Percentiles rank a stretch among this genome's conserved stretches.
Conservation (phyloP, 495 filamentous ascomycete species). For the Pseudoneurospora amorphoporcata region DNA sequence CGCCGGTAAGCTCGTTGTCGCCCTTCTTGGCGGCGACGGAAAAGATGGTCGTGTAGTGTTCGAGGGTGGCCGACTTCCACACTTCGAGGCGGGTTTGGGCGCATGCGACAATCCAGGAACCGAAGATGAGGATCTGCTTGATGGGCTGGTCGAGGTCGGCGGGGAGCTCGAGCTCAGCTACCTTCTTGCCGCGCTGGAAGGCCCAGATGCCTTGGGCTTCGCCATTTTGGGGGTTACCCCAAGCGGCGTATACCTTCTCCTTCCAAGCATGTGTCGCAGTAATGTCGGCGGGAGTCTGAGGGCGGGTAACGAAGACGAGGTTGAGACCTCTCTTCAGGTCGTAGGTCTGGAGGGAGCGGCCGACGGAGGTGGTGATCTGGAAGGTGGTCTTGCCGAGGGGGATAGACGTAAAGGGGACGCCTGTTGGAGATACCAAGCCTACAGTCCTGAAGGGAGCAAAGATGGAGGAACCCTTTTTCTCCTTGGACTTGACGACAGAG, state of each 20-base stretch:
- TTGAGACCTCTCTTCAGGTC: constrained; percentile 81
- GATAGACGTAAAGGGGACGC: constrained; percentile 77
- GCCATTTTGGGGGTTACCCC: constrained; percentile 47
- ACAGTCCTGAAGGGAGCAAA: constrained; percentile 92
- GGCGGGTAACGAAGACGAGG: constrained; percentile 82
- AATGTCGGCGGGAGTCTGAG: constrained; percentile 75
- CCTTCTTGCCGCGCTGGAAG: constrained; percentile 85
- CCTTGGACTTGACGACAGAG: constrained; percentile 23
- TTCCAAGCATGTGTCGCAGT: constrained; percentile 85
- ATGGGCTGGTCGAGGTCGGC: constrained; percentile 53
- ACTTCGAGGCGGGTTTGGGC: constrained; percentile 67
- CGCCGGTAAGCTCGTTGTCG: constrained; percentile 54
- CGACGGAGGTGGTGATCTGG: constrained; percentile 92
- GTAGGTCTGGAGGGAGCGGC: constrained; percentile 84
- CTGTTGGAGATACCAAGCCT: constrained; percentile 82
- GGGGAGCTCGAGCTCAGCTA: constrained; percentile 60
- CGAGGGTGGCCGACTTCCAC: constrained; percentile 74
- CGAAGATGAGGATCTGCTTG: constrained; percentile 69
- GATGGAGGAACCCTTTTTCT: constrained; percentile 52
- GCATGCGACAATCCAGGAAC: constrained; percentile 82
- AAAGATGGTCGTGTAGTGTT: constrained; percentile 80
- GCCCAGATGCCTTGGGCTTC: constrained; percentile 71
- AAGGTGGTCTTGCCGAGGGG: constrained; percentile 89
- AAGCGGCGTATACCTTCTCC: constrained; percentile 77
- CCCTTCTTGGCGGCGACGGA: constrained; percentile 34